Evolutionary conservation across 768 basidiomycete species (phyloP), one percentile per base, ranked within the genome.

Genomic region (Kondoa subrosea): DNA sequence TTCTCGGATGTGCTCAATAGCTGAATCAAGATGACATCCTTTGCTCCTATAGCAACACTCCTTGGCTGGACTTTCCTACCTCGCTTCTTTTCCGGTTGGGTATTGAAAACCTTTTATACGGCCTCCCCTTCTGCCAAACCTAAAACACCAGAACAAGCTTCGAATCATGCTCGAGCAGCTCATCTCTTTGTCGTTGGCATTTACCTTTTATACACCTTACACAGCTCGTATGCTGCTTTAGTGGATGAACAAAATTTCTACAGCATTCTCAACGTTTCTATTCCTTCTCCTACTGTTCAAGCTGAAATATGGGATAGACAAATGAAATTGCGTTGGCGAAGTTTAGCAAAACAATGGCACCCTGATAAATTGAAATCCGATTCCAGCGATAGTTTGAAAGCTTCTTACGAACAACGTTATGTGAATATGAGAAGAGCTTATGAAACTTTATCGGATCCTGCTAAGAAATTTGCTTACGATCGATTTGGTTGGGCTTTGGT

Each of bases 401-500:
- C 8, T 8, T 8, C 40, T 8, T 50, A 50, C 40, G 61, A 63
- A 33, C 29, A 33, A 16, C 61, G 33, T 16, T 63, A 31, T 31
- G 61, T 63, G 15, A 3, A 12, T n/a, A 27, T 63, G 16, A 27
- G 61, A 8, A 3, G 29, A 3, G 61, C 61, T 30, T 63, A 63
- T 12, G 15, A 32, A 27, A 33, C 15, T 63, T 63, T 63, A 12
- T 31, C 16, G 3, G 61, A 63, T 3, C 61, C 61, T 21, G 4
- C n/a, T 3, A 27, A 4, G 27, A 63, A 63, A 32, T 12, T 32
- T 3, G 61, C 61, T 31, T 63, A 63, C n/a, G 61, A 63, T 33
- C 61, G 61, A 33, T 63, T 63, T 33, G 61, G 61, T 16, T 17
- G 26, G 16, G 61, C 27, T 33, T 16, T 63, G n/a, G 29, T 63